Evolutionary conservation across 1,284 basidiomycete species (phyloP), one percentile per base, ranked within the genome.

Genomic region (Malassezia furfur): DNA sequence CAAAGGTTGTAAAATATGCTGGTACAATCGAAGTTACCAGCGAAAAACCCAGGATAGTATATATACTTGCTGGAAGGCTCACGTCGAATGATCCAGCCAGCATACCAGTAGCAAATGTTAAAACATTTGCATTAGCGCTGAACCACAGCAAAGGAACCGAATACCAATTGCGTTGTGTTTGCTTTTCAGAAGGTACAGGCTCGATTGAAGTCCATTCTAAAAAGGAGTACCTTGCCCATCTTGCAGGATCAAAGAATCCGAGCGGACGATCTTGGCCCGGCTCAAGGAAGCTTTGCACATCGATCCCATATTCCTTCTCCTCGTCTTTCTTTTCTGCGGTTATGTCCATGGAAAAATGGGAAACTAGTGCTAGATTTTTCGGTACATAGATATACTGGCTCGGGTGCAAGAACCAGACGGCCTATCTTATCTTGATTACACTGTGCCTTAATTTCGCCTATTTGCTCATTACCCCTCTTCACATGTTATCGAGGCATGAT

Each of bases 41-140:
- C 14, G 70, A 68, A 46, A 78, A 77, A 31, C 62, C 61, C 32
- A 76, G 64, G 30, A 76, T 76, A 35, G 72, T 67, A 6, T 75
- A 64, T 39, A 77, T 65, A 30, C 75, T 67, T 55, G 39, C 77
- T 67, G 76, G 72, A 48, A 83, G 78, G 11, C 79, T 79, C 44
- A 84, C 77, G 11, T 78, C 79, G 64, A 78, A 82, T 61, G 75
- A 70, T 17, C 76, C 80, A 0, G 76, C 82, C 25, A 84, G 76
- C n/a, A 80, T 76, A 5, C 83, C 83, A 22, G 83, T 78, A 0
- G 82, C 81, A 50, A 84, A 80, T 0, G 81, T 81, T 17, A 75
- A 66, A 1, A 65, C 66, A 37, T 48, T 48, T 8, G 35, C 22
- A 40, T 48, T 48, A 2, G 38, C 47, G 10, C 47, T 21, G 6